phyloP scores from a whole-genome alignment of 805 yeast genomes.

The Komagataella kurtzmanii region DNA sequence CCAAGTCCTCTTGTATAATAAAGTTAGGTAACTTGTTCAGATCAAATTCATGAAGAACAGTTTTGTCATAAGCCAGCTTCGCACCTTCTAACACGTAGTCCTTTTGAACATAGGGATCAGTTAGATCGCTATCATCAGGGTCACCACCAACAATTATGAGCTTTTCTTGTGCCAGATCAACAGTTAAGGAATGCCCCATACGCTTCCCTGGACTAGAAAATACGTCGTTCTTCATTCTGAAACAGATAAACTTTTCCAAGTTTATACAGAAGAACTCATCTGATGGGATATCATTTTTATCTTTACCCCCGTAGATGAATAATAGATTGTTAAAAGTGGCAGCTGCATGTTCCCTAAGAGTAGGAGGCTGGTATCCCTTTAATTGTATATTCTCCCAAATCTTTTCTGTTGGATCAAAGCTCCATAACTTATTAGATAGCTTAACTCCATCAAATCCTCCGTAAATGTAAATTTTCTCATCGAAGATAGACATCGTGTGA shows the following conservation, averaged over 20 bases:
- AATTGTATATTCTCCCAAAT: constrained; percentile 64
- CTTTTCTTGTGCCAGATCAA: constrained; percentile 49
- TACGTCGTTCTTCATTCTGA: constrained; percentile 27
- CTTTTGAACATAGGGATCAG: constrained; percentile 8
- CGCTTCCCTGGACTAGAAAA: constrained; percentile 61
- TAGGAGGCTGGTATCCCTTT: constrained; percentile 60
- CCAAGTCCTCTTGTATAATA: constrained; percentile 1
- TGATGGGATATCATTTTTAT: constrained; percentile 54
- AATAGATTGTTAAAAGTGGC: constrained; percentile 65
- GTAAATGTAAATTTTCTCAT: constrained; percentile 69
- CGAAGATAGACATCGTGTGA: constrained; percentile 77
- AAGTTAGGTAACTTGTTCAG: constrained; percentile 7
- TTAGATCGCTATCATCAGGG: constrained; percentile 43
- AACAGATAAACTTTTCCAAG: constrained; percentile 61
- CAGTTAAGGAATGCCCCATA: constrained; percentile 84
- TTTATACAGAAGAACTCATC: constrained; percentile 64
- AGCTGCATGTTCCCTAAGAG: constrained; percentile 87
- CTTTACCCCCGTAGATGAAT: constrained; percentile 86
- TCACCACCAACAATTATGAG: constrained; percentile 89
- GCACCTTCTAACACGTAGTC: constrained; percentile 12
- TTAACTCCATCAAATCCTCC: constrained; percentile 75
- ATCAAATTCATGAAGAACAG: constrained; percentile 23
- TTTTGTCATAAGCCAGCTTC: constrained; percentile 16
- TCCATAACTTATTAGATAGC: constrained; percentile 66
- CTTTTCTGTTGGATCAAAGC: constrained; percentile 55